These are phyloP conservation scores for Huntiella omanensis DNA, from an alignment of 2,329 filamentous ascomycete genomes.

Conservation along the genomic window DNA sequence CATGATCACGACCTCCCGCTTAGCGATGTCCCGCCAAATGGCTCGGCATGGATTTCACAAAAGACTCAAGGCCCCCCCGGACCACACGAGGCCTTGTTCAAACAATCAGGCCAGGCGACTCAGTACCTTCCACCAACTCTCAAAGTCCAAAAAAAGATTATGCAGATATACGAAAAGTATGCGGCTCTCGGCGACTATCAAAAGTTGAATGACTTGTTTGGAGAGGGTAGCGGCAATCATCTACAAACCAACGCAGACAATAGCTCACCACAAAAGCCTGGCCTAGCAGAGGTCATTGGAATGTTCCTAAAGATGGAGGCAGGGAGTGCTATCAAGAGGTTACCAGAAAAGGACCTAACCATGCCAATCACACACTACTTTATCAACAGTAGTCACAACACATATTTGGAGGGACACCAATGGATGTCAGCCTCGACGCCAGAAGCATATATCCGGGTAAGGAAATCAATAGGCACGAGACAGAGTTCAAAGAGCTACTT, in stretches of 20 bases:
- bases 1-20: background rate
- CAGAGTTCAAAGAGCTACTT: background rate
- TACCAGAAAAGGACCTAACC: slow-evolving; percentile 34
- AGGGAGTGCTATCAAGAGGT: slow-evolving; percentile 22
- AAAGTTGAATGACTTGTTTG: slow-evolving; percentile 1
- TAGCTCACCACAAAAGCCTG: background rate
- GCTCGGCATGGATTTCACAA: background rate
- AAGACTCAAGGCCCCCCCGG: background rate
- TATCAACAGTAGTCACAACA: slow-evolving; percentile 90
- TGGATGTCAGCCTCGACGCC: slow-evolving; percentile 58
- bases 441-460: slow-evolving; percentile 57
- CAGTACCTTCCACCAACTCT: slow-evolving; percentile 6
- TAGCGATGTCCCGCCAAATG: background rate
- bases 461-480: slow-evolving; percentile 16
- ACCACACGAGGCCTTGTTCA: background rate
- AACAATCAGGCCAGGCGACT: background rate
- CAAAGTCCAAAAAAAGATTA: slow-evolving; percentile 6
- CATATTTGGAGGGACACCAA: slow-evolving; percentile 77
- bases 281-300: background rate
- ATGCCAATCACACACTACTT: slow-evolving; percentile 75
- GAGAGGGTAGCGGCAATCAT: background rate
- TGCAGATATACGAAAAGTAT: slow-evolving; percentile 3
- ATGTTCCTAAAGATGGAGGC: slow-evolving; percentile 9
- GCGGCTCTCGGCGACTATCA: background rate
- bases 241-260: background rate